Percentiles rank a stretch among this genome's conserved stretches.
Conservation (phyloP, 768 basidiomycete species). For the Boletus speciosus region DNA sequence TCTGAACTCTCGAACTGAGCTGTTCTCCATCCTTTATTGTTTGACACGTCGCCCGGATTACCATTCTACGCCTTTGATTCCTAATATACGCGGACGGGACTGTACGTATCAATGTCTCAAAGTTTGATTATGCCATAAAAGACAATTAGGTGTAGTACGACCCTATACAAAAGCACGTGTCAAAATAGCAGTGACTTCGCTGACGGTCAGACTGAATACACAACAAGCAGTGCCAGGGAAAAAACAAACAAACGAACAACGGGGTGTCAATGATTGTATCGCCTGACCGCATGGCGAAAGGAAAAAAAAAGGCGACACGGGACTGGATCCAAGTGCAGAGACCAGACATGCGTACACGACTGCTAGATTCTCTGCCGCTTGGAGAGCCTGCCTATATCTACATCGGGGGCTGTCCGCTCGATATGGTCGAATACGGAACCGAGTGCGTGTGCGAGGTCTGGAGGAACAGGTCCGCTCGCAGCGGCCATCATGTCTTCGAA, state of each 20-base stretch:
- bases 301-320: background rate
- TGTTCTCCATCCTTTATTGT: background rate
- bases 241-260: background rate
- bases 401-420: slow-evolving; percentile 28
- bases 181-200: slow-evolving; percentile 1
- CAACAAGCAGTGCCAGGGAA: background rate
- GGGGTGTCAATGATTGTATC: too few species aligned
- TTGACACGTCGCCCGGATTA: background rate
- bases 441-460: slow-evolving; percentile 30
- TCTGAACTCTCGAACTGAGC: slow-evolving; percentile 40
- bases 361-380: slow-evolving; percentile 28
- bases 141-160: slow-evolving; percentile 10
- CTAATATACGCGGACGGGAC: too few species aligned
- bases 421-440: slow-evolving; percentile 35
- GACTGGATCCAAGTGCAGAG: background rate
- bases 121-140: slow-evolving; percentile 8
- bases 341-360: background rate
- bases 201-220: slow-evolving; percentile 1
- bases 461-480: slow-evolving; percentile 30
- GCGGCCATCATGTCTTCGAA: slow-evolving; percentile 32
- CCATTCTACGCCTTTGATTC: background rate
- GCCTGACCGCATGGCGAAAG: background rate
- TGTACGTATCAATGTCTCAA: too few species aligned
- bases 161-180: slow-evolving; percentile 13
- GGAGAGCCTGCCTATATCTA: slow-evolving; percentile 22